Evolutionary conservation across 805 yeast genomes (phyloP).

Genomic region (Sugiyamaella boreocaroliniensis): DNA sequence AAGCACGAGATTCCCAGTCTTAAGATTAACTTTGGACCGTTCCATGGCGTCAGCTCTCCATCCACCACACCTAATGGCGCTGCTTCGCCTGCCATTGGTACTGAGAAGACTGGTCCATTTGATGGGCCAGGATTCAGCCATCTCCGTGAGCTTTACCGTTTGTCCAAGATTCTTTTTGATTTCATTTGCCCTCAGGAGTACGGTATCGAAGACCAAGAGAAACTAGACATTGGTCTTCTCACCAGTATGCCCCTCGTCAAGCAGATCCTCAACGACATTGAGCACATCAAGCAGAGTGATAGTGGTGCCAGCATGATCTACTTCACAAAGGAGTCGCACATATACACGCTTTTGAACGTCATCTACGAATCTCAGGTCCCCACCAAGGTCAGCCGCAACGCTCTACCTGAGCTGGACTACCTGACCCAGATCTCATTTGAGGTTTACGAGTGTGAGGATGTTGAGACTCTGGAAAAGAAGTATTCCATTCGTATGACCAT

Average conservation of each 20-base stretch:
- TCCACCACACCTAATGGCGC: slow-evolving; percentile 20
- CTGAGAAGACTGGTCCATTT: slow-evolving; percentile 41
- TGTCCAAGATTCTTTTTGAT: slow-evolving; percentile 90
- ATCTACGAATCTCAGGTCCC: slow-evolving; percentile 89
- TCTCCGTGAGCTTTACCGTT: slow-evolving; percentile 77
- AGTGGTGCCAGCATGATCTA: slow-evolving; percentile 81
- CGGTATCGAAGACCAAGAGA: slow-evolving; percentile 93
- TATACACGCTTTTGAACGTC: slow-evolving; percentile 85
- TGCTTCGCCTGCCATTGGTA: slow-evolving; percentile 25
- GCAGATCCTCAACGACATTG: slow-evolving; percentile 75
- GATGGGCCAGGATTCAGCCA: slow-evolving; percentile 75
- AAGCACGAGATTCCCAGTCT: slow-evolving; percentile 19
- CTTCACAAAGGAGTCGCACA: slow-evolving; percentile 95
- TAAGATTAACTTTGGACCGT: slow-evolving; percentile 9
- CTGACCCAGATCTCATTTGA: slow-evolving; percentile 92
- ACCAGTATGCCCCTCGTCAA: slow-evolving; percentile 91
- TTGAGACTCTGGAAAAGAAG: slow-evolving; percentile 59
- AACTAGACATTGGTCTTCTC: slow-evolving; percentile 88
- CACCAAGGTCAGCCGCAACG: slow-evolving; percentile 91
- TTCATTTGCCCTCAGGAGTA: slow-evolving; percentile 98
- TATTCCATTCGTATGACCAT: slow-evolving; percentile 87
- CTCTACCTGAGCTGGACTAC: slow-evolving; percentile 92
- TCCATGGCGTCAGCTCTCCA: slow-evolving; percentile 4
- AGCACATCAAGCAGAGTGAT: slow-evolving; percentile 68
- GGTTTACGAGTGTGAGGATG: slow-evolving; percentile 70